These are phyloP conservation scores for Ceratobasidium papillatum DNA, from an alignment of 1,284 basidiomycete genomes.

Conservation along the genomic window DNA sequence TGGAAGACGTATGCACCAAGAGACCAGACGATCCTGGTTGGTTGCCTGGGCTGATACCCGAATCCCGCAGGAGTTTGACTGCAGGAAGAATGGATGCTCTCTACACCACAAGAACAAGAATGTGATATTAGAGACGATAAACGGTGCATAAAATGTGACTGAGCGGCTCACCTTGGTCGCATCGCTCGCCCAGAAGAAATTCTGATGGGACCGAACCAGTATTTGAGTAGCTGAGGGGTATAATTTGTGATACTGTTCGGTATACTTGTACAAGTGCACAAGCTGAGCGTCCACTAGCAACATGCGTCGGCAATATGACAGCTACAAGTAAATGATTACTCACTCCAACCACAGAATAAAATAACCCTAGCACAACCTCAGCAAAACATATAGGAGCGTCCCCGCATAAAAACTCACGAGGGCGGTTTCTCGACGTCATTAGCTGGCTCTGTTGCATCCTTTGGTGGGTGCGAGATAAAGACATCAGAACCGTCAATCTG, in stretches of 20 bases:
- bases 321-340: neutral
- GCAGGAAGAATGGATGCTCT: neutral
- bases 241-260: slow-evolving; percentile 15
- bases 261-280: slow-evolving; percentile 24
- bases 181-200: slow-evolving; percentile 3
- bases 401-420: neutral
- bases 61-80: slow-evolving; percentile 14
- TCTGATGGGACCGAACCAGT: slow-evolving; percentile 5
- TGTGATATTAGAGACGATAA: neutral
- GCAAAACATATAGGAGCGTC: no score
- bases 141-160: neutral
- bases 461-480: slow-evolving; percentile 16
- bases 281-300: slow-evolving; percentile 27
- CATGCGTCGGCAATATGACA: neutral
- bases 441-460: neutral
- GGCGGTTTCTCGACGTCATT: neutral
- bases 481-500: slow-evolving; percentile 6
- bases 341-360: slow-evolving; percentile 30
- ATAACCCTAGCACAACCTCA: neutral
- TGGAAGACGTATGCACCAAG: slow-evolving; percentile 16
- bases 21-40: slow-evolving; percentile 5
- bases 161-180: slow-evolving; percentile 4
- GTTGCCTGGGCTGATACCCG: slow-evolving; percentile 2
- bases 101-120: neutral
- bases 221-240: slow-evolving; percentile 33